Evolutionary conservation across 352 stramenopile genomes (phyloP), one percentile per base, ranked within the genome.

Genomic region (Poterioochromonas sp.): DNA sequence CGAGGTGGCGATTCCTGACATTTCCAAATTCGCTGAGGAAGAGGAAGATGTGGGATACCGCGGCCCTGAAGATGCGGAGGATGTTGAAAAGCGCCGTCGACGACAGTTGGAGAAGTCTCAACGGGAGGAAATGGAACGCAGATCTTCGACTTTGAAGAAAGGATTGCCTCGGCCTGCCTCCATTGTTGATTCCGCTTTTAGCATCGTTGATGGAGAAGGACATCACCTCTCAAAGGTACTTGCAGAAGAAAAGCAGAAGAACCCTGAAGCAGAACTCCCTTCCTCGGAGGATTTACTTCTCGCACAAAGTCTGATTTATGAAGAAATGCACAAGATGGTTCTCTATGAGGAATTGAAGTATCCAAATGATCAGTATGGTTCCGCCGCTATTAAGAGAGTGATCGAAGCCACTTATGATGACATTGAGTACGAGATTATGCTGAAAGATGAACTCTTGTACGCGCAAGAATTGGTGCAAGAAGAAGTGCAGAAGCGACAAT

Each of bases 41-140:
- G 84, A 85, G 0, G 82, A 86, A 26, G 85, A 87, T 26, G 64
- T 54, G 32, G 76, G 29, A 0, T 34, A 60, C 11, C 29, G 64
- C 0, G n/a, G 51, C 43, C 86, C 90, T 47, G 88, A 94, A 74
- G 91, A 96, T 69, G 90, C 90, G 26, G 89, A 88, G 8, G 90
- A 94, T 54, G 83, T 85, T 11, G 90, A 95, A 76, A 85, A 84
- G 32, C 86, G 88, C 29, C 62, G 89, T 60, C 77, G 83, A 43
- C 83, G 80, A 15, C 83, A 89, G 65, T 84, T 82, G 22, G 81
- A 89, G 60, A 63, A 83, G 0, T 83, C 88, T 78, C 78, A 79
- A 47, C 87, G 91, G 62, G 81, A 80, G 39, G 88, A 93, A 80
- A 84, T 85, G 40, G 65, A 74, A 34, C 76, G 79, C 37, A 77